Conservation (phyloP, 176 grass and related monocot species). For the Miscanthus lutarioriparius region DNA sequence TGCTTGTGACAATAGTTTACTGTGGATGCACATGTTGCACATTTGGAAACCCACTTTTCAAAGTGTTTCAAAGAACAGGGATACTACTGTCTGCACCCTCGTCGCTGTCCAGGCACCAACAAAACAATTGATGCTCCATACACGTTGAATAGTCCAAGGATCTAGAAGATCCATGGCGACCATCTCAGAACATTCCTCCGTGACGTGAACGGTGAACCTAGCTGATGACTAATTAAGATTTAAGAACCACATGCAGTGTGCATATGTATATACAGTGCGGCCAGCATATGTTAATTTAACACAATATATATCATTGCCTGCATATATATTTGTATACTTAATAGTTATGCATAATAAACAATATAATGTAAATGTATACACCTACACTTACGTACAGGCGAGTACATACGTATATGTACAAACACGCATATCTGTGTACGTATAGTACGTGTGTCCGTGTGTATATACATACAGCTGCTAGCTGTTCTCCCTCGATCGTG, state of each 20-base stretch:
- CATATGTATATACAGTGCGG: no score
- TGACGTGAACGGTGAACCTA: neutral
- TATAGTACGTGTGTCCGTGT: no score
- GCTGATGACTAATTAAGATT: neutral
- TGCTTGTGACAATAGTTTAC: neutral
- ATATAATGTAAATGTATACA: no score
- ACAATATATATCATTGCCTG: no score
- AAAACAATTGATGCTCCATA: neutral
- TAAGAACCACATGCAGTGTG: neutral
- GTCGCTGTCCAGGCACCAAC: neutral
- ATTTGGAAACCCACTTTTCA: slow-evolving; percentile 6
- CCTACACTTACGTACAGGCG: no score
- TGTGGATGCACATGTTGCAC: neutral
- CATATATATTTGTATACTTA: no score
- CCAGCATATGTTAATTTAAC: neutral
- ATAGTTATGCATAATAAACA: no score
- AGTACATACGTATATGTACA: neutral
- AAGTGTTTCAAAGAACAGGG: neutral
- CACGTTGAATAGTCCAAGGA: slow-evolving; percentile 27
- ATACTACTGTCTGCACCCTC: neutral
- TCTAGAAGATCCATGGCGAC: slow-evolving; percentile 31
- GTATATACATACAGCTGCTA: neutral
- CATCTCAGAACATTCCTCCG: slow-evolving; percentile 15
- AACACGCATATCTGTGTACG: neutral
- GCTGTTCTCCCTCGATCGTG: neutral